Percentiles rank a stretch among this genome's conserved stretches.
phyloP scores from a whole-genome alignment of 305 asterid genomes.

The Fraxinus angustifolia region DNA sequence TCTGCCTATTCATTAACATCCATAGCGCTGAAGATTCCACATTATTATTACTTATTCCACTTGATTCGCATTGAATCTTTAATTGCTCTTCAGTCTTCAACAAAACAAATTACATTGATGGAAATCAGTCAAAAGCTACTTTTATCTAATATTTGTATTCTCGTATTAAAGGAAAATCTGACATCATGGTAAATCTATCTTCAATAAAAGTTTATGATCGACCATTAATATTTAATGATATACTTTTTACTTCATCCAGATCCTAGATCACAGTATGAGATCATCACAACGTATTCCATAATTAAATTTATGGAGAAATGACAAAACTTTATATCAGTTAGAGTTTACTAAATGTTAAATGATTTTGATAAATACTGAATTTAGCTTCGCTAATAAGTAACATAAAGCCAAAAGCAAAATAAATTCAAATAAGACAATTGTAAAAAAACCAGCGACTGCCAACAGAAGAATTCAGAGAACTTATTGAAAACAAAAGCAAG shows the following conservation, averaged over 20 bases:
- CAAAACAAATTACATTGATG: neutral
- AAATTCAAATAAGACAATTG: neutral
- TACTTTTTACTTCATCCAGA: neutral
- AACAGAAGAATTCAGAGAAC: neutral
- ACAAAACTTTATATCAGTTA: neutral
- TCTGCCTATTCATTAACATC: constrained; percentile 1
- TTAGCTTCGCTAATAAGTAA: neutral
- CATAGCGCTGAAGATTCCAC: constrained; percentile 1
- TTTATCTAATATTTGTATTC: neutral
- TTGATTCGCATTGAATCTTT: constrained; percentile 6
- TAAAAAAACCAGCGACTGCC: neutral
- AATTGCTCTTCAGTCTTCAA: neutral
- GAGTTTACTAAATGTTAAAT: neutral
- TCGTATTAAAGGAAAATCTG: neutral
- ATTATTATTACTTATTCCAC: neutral
- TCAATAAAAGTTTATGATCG: neutral
- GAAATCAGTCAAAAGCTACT: neutral
- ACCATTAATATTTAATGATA: neutral
- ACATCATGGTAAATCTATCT: neutral
- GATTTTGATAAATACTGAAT: neutral
- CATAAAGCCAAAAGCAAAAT: neutral
- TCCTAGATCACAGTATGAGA: neutral
- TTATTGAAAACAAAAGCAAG: neutral
- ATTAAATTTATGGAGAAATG: neutral
- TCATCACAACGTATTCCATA: neutral